Percentiles rank a stretch among this genome's conserved stretches.
phyloP scores from a whole-genome alignment of 192 early-diverging fungal species.

The Dissophora globulifera region DNA sequence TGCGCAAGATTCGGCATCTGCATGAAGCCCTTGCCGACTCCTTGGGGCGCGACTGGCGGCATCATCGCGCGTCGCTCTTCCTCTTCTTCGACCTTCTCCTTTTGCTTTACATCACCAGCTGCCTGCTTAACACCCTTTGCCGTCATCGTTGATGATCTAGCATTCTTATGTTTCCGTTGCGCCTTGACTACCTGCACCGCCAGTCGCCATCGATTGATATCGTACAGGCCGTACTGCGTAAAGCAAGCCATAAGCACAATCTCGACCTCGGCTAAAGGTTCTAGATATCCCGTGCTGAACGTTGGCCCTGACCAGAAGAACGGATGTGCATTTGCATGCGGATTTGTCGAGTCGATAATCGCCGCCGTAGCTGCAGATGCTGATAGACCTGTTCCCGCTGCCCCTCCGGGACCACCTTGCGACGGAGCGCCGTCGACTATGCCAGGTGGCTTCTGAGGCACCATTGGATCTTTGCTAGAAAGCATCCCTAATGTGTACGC shows the following conservation, averaged over 20 bases:
- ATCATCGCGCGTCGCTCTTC: background rate
- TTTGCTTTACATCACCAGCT: too few species aligned
- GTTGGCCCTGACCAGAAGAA: slow-evolving; percentile 78
- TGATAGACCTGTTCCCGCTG: background rate
- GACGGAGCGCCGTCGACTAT: slow-evolving; percentile 10
- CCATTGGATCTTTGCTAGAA: slow-evolving; percentile 39
- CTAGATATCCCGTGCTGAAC: slow-evolving; percentile 61
- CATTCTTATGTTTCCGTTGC: slow-evolving; percentile 20
- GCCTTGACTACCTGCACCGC: slow-evolving; percentile 56
- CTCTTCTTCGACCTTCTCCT: slow-evolving; percentile 2
- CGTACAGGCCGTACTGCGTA: slow-evolving; percentile 70
- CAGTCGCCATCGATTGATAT: slow-evolving; percentile 81
- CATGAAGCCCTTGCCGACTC: slow-evolving; percentile 46
- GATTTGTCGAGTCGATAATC: slow-evolving; percentile 25
- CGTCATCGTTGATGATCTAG: too few species aligned
- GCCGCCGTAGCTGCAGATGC: background rate
- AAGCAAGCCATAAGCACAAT: slow-evolving; percentile 67
- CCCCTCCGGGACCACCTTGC: slow-evolving; percentile 1
- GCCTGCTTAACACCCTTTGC: too few species aligned
- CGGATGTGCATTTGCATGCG: slow-evolving; percentile 34
- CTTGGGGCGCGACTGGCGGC: slow-evolving; percentile 5
- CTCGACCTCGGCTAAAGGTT: slow-evolving; percentile 60
- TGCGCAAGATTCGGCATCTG: slow-evolving; percentile 52
- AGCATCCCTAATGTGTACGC: slow-evolving; percentile 70
- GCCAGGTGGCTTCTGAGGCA: slow-evolving; percentile 18